A percentile compares a stretch with the other conserved stretches of the same genome.
These are phyloP conservation scores for Lodderomyces parapsilosis DNA, from an alignment of 1,139 yeast species.

Conservation along the genomic window DNA sequence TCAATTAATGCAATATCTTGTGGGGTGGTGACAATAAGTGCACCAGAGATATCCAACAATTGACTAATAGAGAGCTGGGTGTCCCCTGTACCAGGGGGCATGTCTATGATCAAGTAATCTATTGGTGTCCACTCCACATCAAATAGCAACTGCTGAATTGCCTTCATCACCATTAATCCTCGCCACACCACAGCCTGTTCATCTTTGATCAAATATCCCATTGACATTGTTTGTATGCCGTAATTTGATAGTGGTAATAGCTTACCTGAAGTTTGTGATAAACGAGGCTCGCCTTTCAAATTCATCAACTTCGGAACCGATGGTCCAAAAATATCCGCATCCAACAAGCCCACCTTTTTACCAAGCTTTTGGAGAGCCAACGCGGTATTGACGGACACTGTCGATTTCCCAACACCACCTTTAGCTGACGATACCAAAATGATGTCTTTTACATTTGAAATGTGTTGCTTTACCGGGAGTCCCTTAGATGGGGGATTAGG, in stretches of 20 bases:
- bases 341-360: slow-evolving; percentile 65
- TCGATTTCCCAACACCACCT: slow-evolving; percentile 71
- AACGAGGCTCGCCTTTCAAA: slow-evolving; percentile 64
- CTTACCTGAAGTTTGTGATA: slow-evolving; percentile 48
- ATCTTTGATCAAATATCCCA: slow-evolving; percentile 79
- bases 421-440: slow-evolving; percentile 76
- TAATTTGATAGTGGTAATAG: slow-evolving; percentile 71
- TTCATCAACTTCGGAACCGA: slow-evolving; percentile 71
- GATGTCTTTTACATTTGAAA: slow-evolving; percentile 62
- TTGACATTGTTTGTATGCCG: slow-evolving; percentile 83
- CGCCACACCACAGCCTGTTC: slow-evolving; percentile 81
- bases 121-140: slow-evolving; percentile 79
- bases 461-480: slow-evolving; percentile 52
- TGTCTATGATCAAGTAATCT: slow-evolving; percentile 72
- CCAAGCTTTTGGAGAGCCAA: slow-evolving; percentile 57
- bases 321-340: slow-evolving; percentile 85
- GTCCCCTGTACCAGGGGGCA: slow-evolving; percentile 95
- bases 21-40: slow-evolving; percentile 81
- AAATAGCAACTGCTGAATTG: slow-evolving; percentile 74
- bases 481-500: slow-evolving; percentile 43
- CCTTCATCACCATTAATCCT: slow-evolving; percentile 85
- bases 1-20: slow-evolving; percentile 84
- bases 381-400: slow-evolving; percentile 66
- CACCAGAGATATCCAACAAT: slow-evolving; percentile 73
- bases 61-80: slow-evolving; percentile 82